Evolutionary conservation across 2,329 filamentous ascomycete species (phyloP), one percentile per base, ranked within the genome.

Genomic region (Calonectria montana): DNA sequence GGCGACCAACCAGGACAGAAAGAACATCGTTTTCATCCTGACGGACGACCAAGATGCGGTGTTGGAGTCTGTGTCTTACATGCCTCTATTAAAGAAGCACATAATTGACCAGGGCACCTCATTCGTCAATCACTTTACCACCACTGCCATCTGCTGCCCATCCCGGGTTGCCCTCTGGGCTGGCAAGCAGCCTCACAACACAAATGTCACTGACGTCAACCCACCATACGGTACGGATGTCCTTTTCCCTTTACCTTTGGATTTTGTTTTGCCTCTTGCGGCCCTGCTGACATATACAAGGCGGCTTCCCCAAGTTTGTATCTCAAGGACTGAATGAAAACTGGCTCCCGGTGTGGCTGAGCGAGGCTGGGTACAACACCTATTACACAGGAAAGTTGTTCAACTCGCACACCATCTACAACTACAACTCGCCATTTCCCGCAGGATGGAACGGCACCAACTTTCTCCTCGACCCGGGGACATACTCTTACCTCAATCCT

Each of bases 321-420:
- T 83, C 84, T 3, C 86, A 92, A 65, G 92, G 92, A 0, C 86
- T 90, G 71, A 93, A 94, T 70, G 87, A 91, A 1, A 88, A 92
- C 41, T 94, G 92, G 72, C 86, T 94, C 0, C 93, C 92, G 0
- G 80, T 94, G 0, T 94, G 93, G 92, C 82, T 95, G n/a, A 91
- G 94, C 74, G 81, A 88, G 4, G 89, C 88, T 0, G 92, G 92
- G 0, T 94, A 94, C 78, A 89, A 90, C 74, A 94, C 92, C 0
- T 94, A 93, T 77, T 94, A 94, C 76, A 90, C 89, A 0, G 93
- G 91, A n/a, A 94, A 95, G 78, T 84, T 94, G 5, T 92, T 93
- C 83, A 94, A 94, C 74, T 85, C 87, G 0, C 91, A 94, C 64
- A 89, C 84, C 0, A 84, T 89, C 2, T 77, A 86, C 0, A 94